Conservation (phyloP, 352 stramenopile species). For the Globisporangium iwayamae region DNA sequence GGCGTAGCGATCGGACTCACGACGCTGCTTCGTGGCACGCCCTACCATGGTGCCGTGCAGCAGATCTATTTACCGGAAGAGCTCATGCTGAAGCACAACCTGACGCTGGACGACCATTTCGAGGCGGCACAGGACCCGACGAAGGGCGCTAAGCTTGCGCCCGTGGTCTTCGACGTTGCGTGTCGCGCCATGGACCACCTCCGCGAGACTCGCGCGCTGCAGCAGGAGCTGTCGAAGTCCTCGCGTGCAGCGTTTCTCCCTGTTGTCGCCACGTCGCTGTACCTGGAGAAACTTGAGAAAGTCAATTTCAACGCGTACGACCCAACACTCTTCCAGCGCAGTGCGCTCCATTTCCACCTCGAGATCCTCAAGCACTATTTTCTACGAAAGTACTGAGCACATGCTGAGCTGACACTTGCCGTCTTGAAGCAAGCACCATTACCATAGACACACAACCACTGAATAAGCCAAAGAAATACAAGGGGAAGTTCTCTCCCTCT, state of each 20-base stretch:
- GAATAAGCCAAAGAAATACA: no score
- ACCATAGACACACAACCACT: no score
- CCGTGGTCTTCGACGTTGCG: slow-evolving; percentile 87
- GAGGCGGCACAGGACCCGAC: slow-evolving; percentile 52
- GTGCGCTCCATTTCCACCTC: slow-evolving; percentile 58
- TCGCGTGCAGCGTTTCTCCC: slow-evolving; percentile 69
- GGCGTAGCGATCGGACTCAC: slow-evolving; percentile 83
- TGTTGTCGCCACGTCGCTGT: slow-evolving; percentile 58
- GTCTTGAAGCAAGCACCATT: no score
- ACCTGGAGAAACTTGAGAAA: slow-evolving; percentile 63
- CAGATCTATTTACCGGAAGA: slow-evolving; percentile 83
- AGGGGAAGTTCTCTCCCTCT: no score
- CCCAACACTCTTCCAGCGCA: slow-evolving; percentile 43
- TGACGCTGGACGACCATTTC: slow-evolving; percentile 54
- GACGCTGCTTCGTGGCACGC: slow-evolving; percentile 77
- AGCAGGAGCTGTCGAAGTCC: slow-evolving; percentile 40
- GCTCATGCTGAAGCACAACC: slow-evolving; percentile 67
- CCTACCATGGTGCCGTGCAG: slow-evolving; percentile 59
- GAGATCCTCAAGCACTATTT: slow-evolving; percentile 79
- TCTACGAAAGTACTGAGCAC: slow-evolving; percentile 63
- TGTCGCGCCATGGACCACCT: slow-evolving; percentile 83
- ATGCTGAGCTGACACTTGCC: no score
- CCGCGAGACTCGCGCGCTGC: slow-evolving; percentile 56
- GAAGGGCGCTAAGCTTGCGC: slow-evolving; percentile 64
- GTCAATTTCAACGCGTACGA: slow-evolving; percentile 84